phyloP scores from a whole-genome alignment of 2,329 filamentous ascomycete genomes.

The Penicillium griseofulvum region DNA sequence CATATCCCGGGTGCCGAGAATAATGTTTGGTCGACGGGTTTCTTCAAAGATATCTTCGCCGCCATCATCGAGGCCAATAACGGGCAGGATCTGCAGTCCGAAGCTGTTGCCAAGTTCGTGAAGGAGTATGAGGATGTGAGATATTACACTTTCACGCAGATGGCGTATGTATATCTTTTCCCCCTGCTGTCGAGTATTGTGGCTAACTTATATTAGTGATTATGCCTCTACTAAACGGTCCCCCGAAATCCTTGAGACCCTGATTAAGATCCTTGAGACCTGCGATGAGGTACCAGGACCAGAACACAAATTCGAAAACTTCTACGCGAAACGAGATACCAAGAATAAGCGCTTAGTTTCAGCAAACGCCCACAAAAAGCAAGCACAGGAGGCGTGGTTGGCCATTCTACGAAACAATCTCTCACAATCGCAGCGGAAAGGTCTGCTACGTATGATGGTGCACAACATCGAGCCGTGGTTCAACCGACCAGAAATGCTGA shows the following conservation, averaged over 20 bases:
- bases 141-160: conserved; percentile 73
- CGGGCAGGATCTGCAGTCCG: conserved; percentile 60
- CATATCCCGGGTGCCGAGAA: conserved; percentile 60
- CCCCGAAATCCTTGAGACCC: conserved; percentile 32
- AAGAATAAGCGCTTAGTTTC: conserved; percentile 69
- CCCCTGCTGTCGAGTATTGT: not conserved
- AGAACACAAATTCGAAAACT: conserved; percentile 38
- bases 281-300: conserved; percentile 65
- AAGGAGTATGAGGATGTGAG: conserved; percentile 80
- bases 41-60: conserved; percentile 66
- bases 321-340: conserved; percentile 51
- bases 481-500: conserved; percentile 77
- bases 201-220: conserved; percentile 29
- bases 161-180: conserved; percentile 58
- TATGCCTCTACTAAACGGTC: conserved; percentile 32
- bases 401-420: conserved; percentile 66
- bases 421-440: conserved; percentile 72
- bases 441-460: conserved; percentile 71
- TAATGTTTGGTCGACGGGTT: conserved; percentile 68
- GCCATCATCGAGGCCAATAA: conserved; percentile 59
- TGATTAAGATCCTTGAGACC: conserved; percentile 40
- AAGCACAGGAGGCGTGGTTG: conserved; percentile 84
- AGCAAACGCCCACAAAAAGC: conserved; percentile 68
- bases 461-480: conserved; percentile 86
- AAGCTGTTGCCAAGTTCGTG: conserved; percentile 75